These are phyloP conservation scores for Fistulinella staudtii DNA, from an alignment of 1,284 basidiomycete genomes.

Conservation along the genomic window DNA sequence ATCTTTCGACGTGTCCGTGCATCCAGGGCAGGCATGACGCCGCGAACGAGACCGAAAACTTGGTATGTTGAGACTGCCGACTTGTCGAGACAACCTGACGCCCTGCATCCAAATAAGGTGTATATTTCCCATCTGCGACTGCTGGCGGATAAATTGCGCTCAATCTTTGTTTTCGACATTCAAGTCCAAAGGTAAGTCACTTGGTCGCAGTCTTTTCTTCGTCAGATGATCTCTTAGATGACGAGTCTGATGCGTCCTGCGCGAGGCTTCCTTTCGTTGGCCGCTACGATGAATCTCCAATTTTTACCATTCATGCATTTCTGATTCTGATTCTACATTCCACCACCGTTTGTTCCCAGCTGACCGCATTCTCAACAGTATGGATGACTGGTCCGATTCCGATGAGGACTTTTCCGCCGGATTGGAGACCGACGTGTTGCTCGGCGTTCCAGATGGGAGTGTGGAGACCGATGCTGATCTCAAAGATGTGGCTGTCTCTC, in stretches of 20 bases:
- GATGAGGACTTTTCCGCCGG: slow-evolving; percentile 57
- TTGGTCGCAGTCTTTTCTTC: slow-evolving; percentile 6
- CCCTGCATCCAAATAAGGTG: slow-evolving; percentile 18
- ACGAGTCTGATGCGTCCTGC: slow-evolving; percentile 73
- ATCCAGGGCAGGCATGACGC: slow-evolving; percentile 60
- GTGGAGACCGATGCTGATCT: slow-evolving; percentile 55
- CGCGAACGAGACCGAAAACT: slow-evolving; percentile 9
- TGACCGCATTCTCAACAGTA: slow-evolving; percentile 23
- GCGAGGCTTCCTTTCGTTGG: slow-evolving; percentile 58
- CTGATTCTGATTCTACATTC: slow-evolving; percentile 47
- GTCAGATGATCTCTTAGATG: slow-evolving; percentile 75
- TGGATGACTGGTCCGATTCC: slow-evolving; percentile 75
- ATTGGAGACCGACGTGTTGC: slow-evolving; percentile 65
- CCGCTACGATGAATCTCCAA: slow-evolving; percentile 60
- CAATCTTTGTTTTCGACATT: background rate
- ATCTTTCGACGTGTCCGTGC: slow-evolving; percentile 67
- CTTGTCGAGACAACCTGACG: background rate
- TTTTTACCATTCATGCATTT: slow-evolving; percentile 86
- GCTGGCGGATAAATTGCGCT: slow-evolving; percentile 7
- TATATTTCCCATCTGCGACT: slow-evolving; percentile 20
- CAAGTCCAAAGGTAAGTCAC: background rate
- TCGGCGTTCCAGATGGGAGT: slow-evolving; percentile 73
- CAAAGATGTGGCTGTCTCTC: slow-evolving; percentile 72
- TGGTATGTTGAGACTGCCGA: no score
- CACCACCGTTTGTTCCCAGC: slow-evolving; percentile 14